phyloP scores from a whole-genome alignment of 805 yeast species.

The Starmera caribaea region DNA sequence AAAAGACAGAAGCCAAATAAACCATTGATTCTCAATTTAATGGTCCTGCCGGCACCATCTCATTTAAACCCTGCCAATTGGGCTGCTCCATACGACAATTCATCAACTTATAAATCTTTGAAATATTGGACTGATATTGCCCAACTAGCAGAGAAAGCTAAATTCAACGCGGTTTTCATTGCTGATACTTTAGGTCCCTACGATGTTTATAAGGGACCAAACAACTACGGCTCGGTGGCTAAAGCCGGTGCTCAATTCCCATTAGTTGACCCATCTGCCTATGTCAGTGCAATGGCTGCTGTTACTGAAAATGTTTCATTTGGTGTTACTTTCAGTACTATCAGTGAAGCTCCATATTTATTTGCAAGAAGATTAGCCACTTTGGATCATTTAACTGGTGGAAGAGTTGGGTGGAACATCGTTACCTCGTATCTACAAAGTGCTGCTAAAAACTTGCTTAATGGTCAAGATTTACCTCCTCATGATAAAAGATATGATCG shows the following conservation, averaged over 20 bases:
- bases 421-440: slow-evolving; percentile 29
- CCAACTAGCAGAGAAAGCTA: slow-evolving; percentile 23
- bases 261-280: slow-evolving; percentile 25
- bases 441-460: slow-evolving; percentile 26
- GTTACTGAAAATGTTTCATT: slow-evolving; percentile 25
- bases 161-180: slow-evolving; percentile 24
- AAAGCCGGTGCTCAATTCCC: slow-evolving; percentile 22
- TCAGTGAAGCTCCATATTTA: slow-evolving; percentile 28
- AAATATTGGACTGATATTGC: slow-evolving; percentile 28
- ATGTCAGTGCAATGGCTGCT: slow-evolving; percentile 28
- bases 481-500: slow-evolving; percentile 27
- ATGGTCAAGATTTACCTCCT: slow-evolving; percentile 21
- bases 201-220: slow-evolving; percentile 28
- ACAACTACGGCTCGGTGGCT: slow-evolving; percentile 21
- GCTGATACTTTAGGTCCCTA: slow-evolving; percentile 30
- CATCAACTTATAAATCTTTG: slow-evolving; percentile 15
- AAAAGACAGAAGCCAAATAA: slow-evolving; percentile 2
- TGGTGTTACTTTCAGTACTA: slow-evolving; percentile 28
- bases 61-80: slow-evolving; percentile 22
- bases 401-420: slow-evolving; percentile 32
- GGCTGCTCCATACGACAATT: slow-evolving; percentile 28
- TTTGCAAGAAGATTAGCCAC: slow-evolving; percentile 29
- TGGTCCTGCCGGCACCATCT: slow-evolving; percentile 20
- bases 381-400: slow-evolving; percentile 28
- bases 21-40: slow-evolving; percentile 25